These are phyloP conservation scores for Bruguiera sexangula DNA, from an alignment of 345 rosid genomes.

Conservation along the genomic window DNA sequence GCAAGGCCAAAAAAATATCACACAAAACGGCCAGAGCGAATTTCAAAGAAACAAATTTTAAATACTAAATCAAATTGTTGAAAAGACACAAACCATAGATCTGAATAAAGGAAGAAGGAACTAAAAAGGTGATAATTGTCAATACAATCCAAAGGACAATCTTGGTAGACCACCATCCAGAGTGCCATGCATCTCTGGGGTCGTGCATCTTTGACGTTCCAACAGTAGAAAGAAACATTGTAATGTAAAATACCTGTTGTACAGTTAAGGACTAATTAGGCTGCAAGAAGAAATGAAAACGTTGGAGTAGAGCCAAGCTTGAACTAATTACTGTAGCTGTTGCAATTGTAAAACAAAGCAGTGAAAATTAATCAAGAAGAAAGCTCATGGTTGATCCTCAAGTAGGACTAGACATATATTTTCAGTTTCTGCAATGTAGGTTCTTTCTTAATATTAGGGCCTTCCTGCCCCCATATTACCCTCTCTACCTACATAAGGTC, in stretches of 20 bases:
- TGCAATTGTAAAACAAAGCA: too few species aligned
- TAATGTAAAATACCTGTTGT: slow-evolving; percentile 54
- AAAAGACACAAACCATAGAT: slow-evolving; percentile 62
- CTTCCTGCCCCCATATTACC: too few species aligned
- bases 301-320: too few species aligned
- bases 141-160: slow-evolving; percentile 58
- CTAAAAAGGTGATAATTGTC: slow-evolving; percentile 58
- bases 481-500: too few species aligned
- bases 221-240: slow-evolving; percentile 74
- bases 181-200: slow-evolving; percentile 78
- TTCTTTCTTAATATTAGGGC: too few species aligned
- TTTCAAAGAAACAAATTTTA: background rate
- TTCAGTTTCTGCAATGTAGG: too few species aligned
- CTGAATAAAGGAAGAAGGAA: slow-evolving; percentile 62
- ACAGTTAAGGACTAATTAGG: slow-evolving; percentile 28
- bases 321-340: too few species aligned
- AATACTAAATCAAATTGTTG: background rate
- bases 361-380: too few species aligned
- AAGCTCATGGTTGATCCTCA: too few species aligned
- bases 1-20: background rate
- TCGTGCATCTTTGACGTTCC: slow-evolving; percentile 57
- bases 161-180: slow-evolving; percentile 92
- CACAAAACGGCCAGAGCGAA: background rate
- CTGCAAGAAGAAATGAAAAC: too few species aligned
- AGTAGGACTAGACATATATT: too few species aligned